Percentiles rank a stretch among this genome's conserved stretches.
Conservation (phyloP, 2,329 filamentous ascomycete genomes). For the Teratosphaeria gauchensis region DNA sequence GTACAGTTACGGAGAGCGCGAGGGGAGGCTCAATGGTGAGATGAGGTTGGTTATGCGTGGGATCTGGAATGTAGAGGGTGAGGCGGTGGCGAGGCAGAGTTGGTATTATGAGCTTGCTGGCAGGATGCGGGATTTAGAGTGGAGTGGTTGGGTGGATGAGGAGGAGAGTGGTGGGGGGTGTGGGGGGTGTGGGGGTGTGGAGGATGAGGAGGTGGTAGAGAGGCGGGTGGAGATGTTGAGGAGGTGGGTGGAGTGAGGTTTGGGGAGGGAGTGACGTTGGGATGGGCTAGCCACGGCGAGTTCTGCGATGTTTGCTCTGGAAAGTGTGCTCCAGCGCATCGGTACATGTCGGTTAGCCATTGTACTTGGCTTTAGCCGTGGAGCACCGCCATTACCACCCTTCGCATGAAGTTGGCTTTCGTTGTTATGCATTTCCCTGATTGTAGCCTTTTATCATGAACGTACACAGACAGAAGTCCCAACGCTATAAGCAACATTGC, state of each 20-base stretch:
- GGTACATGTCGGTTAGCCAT: no score
- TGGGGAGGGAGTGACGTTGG: neutral
- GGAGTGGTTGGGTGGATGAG: neutral
- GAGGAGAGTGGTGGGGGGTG: neutral
- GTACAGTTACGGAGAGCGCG: neutral
- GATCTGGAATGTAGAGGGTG: neutral
- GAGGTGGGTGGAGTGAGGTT: neutral
- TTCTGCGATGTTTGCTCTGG: neutral
- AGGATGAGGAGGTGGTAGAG: neutral
- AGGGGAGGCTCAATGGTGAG: neutral
- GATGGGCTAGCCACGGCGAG: neutral
- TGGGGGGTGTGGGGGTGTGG: neutral
- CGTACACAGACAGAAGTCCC: no score
- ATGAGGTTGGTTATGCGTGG: neutral
- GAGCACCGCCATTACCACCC: no score
- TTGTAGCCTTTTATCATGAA: no score
- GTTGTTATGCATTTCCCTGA: no score
- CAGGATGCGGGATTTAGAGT: neutral
- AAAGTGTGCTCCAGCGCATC: neutral
- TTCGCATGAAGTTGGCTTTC: no score
- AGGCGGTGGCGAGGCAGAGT: neutral
- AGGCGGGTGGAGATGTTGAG: neutral
- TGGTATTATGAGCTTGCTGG: neutral
- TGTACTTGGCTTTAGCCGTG: no score
- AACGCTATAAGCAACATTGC: no score